Evolutionary conservation across 495 filamentous ascomycete species (phyloP), one percentile per base, ranked within the genome.

Genomic region (Glutinoglossum americanum): DNA sequence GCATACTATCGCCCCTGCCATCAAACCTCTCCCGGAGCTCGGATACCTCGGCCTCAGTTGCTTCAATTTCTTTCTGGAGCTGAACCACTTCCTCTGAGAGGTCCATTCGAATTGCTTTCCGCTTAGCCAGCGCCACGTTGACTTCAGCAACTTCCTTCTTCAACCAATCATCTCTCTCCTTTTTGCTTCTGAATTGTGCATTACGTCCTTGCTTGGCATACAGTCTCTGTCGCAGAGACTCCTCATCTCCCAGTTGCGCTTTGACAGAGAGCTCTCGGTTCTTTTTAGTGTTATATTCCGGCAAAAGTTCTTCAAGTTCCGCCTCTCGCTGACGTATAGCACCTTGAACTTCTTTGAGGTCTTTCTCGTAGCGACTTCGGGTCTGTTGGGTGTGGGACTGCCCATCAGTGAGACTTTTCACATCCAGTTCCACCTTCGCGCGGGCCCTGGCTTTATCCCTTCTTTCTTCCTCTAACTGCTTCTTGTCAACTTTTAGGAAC

Each of bases 161-260:
- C 21, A 99, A 73, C 74, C 77, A 95, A 41, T 78, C 78, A 64
- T 99, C 93, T 1, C 92, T 81, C 63, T 96, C 87, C 2, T 76
- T 78, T 69, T 94, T 94, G 64, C 77, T 90, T 64, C 78, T 84
- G 70, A 94, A 97, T 57, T 85, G 83, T 32, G 82, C 80, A 65
- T 84, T 87, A n/a, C 89, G 81, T 41, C 87, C 85, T 69, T 97
- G 93, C 68, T 99, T 99, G 53, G 85, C 87, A 63, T 95, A 89
- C 17, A 99, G 74, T 27, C 89, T 81, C 62, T 84, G 83, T 44
- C 87, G 74, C 0, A 74, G 77, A 8, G 80, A 81, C 65, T 92
- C 84, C 5, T 86, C 86, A 39, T 83, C 75, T 21, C 83, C 81
- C 3, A 96, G 74, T 49, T 84, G 76, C 32, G 80, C 67, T 62